Evolutionary conservation across 2,329 filamentous ascomycete species (phyloP).

Genomic region (Neodidymelliopsis sp.): DNA sequence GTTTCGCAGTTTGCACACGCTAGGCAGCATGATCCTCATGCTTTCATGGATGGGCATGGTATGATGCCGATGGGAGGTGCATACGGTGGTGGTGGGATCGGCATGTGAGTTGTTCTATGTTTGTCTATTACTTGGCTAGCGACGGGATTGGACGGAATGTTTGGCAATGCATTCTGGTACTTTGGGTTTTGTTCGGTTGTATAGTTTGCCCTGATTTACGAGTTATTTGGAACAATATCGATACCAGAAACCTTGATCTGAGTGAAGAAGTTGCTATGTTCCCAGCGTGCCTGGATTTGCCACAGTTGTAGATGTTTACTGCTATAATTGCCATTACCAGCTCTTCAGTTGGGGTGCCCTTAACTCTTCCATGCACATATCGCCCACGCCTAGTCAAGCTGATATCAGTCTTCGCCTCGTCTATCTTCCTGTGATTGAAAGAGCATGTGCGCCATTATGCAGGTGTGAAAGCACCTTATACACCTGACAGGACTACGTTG

Average conservation of each 20-base stretch:
- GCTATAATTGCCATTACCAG: background rate
- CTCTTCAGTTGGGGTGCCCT: background rate
- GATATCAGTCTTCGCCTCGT: slow-evolving; percentile 1
- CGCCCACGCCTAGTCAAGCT: background rate
- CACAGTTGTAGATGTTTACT: slow-evolving; percentile 1
- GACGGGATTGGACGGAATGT: background rate
- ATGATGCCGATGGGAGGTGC: slow-evolving; percentile 4
- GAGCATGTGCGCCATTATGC: slow-evolving; percentile 1
- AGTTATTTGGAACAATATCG: background rate
- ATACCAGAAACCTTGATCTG: slow-evolving; percentile 5
- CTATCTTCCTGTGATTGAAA: background rate
- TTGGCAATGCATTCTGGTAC: too few relatives aligned
- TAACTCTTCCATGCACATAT: slow-evolving; percentile 6
- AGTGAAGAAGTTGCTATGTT: background rate
- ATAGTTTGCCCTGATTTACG: background rate
- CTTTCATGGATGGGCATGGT: slow-evolving; percentile 9
- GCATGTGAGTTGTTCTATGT: background rate
- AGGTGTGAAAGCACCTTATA: slow-evolving; percentile 1
- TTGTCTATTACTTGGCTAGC: background rate
- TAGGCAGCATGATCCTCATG: slow-evolving; percentile 25
- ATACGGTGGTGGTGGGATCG: too few relatives aligned
- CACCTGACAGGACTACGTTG: slow-evolving; percentile 2
- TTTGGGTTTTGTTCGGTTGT: background rate
- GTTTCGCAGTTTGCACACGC: slow-evolving; percentile 37
- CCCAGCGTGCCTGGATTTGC: slow-evolving; percentile 4